Base-by-base conservation (phyloP, 2,329 filamentous ascomycete genomes). In the Thielaviopsis euricoi region DNA sequence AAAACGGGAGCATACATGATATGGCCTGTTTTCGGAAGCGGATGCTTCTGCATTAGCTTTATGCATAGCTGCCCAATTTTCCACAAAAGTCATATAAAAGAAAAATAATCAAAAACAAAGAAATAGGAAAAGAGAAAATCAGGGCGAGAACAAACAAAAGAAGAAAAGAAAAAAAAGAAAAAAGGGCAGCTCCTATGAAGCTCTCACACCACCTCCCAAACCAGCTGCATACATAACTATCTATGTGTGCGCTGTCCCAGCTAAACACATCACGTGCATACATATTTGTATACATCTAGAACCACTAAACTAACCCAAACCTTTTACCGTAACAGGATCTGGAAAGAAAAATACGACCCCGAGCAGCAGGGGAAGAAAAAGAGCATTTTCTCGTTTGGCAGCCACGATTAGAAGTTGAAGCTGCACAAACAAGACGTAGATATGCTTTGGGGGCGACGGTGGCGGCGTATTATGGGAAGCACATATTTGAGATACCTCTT, bases 301-400 rank as follows among this genome's bases (percentile, higher is more conserved):
- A 33, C 29, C 2, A 33, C n/a, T 33, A 10, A 10, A 10, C 29
- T 33, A 33, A 43, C 37, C 17, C 37, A 7, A 2, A 43, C 13
- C 15, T n/a, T 2, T 15, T 7, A 5, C n/a, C 17, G 7, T 59
- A 2, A 5, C 67, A 95, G 89, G 90, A 96, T 97, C 67, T 96
- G 91, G 89, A 97, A 97, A 70, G 89, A 95, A 62, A 97, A 97
- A 73, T 96, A 97, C 73, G 79, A 79, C 65, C 75, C 78, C 37
- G 72, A 68, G 21, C 66, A 68, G 33, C 67, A 68, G 58, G 64
- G 65, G 25, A 65, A 71, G 68, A 72, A 76, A 67, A 73, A 76
- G 63, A 69, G 54, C 1, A n/a, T 53, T 22, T 52, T 56, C 29
- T 55, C 46, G 22, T 54, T 54, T 54, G 52, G 21, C 15, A 33